Evolutionary conservation across 148 eudicot species (phyloP).

Genomic region (Rheum nobile): DNA sequence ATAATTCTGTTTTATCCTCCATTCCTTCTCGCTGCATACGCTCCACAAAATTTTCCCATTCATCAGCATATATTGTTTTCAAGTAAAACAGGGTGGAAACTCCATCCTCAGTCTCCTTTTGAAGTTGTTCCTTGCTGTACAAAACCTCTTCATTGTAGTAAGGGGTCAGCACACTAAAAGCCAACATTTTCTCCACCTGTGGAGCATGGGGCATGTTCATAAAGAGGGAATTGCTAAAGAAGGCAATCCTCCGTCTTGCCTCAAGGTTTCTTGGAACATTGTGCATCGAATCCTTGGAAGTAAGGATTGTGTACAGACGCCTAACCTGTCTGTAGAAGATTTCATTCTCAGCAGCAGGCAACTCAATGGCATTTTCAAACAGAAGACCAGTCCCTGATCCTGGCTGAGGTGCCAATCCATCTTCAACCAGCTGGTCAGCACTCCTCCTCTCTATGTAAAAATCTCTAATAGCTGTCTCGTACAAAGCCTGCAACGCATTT

Average conservation of each 20-base stretch:
- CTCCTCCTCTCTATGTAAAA: constrained; percentile 47
- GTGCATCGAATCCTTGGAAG: constrained; percentile 79
- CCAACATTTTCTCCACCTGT: constrained; percentile 90
- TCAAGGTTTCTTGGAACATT: constrained; percentile 76
- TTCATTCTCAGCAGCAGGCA: constrained; percentile 49
- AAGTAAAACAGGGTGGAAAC: constrained; percentile 74
- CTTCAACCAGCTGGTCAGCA: constrained; percentile 50
- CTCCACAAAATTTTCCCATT: constrained; percentile 76
- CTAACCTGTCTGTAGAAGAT: constrained; percentile 66
- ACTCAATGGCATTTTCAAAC: constrained; percentile 66
- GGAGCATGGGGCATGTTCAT: constrained; percentile 99
- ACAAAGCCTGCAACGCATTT: constrained; percentile 72
- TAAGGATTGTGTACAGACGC: constrained; percentile 70
- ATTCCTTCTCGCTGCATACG: constrained; percentile 74
- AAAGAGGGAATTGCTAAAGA: constrained; percentile 90
- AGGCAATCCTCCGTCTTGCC: constrained; percentile 86
- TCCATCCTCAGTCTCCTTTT: constrained; percentile 90
- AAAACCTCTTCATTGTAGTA: constrained; percentile 86
- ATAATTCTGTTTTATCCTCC: constrained; percentile 37
- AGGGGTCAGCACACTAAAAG: constrained; percentile 91
- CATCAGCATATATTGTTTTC: constrained; percentile 84
- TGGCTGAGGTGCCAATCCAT: constrained; percentile 64
- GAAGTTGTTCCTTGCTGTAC: constrained; percentile 71
- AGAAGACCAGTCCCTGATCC: constrained; percentile 37
- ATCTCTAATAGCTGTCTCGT: constrained; percentile 62